phyloP scores from a whole-genome alignment of 2,329 filamentous ascomycete genomes.

The Juglanconis juglandina region DNA sequence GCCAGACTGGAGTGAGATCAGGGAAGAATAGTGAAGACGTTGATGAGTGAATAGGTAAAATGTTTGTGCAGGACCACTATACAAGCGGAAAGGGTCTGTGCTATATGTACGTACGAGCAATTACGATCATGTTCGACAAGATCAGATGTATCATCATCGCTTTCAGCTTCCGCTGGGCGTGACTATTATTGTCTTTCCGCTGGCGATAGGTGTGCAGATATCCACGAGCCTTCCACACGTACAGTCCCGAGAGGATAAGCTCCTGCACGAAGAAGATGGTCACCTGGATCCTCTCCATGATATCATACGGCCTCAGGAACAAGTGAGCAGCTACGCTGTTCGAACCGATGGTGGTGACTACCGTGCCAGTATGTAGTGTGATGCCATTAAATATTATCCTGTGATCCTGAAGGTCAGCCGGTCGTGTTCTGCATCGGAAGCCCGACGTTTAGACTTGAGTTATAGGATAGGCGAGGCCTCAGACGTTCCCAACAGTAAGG shows the following conservation, averaged over 20 bases:
- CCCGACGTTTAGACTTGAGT: too few relatives aligned
- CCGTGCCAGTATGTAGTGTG: constrained; percentile 50
- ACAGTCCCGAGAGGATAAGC: constrained; percentile 49
- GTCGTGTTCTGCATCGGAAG: not conserved
- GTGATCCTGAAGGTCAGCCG: not conserved
- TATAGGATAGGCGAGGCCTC: too few relatives aligned
- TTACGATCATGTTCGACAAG: constrained; percentile 39
- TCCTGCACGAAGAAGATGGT: constrained; percentile 56
- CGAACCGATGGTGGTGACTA: constrained; percentile 52
- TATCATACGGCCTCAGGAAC: constrained; percentile 38
- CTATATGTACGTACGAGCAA: constrained; percentile 23
- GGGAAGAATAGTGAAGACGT: not conserved
- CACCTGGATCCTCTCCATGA: constrained; percentile 54
- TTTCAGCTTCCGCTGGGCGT: constrained; percentile 27
- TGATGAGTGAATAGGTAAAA: not conserved
- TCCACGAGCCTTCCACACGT: constrained; percentile 50
- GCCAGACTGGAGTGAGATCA: too few relatives aligned
- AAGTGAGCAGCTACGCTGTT: constrained; percentile 34
- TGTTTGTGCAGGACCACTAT: not conserved
- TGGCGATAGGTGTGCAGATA: constrained; percentile 42
- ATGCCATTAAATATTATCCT: constrained; percentile 51
- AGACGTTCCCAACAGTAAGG: too few relatives aligned
- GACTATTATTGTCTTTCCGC: constrained; percentile 25
- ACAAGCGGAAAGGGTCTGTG: too few relatives aligned
- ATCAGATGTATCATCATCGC: constrained; percentile 47